These are phyloP conservation scores for Globisporangium splendens DNA, from an alignment of 352 stramenopile genomes.

Conservation along the genomic window DNA sequence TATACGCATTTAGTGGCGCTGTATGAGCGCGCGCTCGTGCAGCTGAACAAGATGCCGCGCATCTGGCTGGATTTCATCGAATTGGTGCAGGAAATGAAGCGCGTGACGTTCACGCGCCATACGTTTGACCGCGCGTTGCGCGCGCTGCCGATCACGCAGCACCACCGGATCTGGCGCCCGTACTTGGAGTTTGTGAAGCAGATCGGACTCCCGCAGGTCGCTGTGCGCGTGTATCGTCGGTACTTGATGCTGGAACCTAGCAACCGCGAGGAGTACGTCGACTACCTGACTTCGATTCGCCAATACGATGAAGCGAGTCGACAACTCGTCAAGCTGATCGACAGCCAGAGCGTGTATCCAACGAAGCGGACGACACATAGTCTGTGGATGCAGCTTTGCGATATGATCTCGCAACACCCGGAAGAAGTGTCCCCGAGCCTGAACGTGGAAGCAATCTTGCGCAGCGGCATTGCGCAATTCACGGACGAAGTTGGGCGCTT, in stretches of 20 bases:
- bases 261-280: constrained; percentile 69
- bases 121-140: constrained; percentile 95
- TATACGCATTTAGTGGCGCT: constrained; percentile 41
- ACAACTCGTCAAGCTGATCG: constrained; percentile 79
- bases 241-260: constrained; percentile 86
- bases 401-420: constrained; percentile 95
- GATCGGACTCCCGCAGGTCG: constrained; percentile 69
- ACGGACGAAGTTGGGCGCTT: constrained; percentile 96
- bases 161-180: constrained; percentile 94
- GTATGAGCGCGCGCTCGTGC: constrained; percentile 89
- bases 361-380: constrained; percentile 83
- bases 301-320: constrained; percentile 80
- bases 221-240: constrained; percentile 81
- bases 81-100: constrained; percentile 71
- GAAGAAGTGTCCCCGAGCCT: constrained; percentile 82
- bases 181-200: constrained; percentile 91
- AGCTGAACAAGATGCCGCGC: constrained; percentile 95
- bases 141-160: constrained; percentile 96
- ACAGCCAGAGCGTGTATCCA: constrained; percentile 49
- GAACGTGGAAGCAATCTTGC: constrained; percentile 95
- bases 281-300: constrained; percentile 68
- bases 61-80: constrained; percentile 94
- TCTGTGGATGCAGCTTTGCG: constrained; percentile 97
- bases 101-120: constrained; percentile 75
- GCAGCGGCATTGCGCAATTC: constrained; percentile 91